Evolutionary conservation across 2,329 filamentous ascomycete species (phyloP).

Genomic region (Aspergillus ustus): DNA sequence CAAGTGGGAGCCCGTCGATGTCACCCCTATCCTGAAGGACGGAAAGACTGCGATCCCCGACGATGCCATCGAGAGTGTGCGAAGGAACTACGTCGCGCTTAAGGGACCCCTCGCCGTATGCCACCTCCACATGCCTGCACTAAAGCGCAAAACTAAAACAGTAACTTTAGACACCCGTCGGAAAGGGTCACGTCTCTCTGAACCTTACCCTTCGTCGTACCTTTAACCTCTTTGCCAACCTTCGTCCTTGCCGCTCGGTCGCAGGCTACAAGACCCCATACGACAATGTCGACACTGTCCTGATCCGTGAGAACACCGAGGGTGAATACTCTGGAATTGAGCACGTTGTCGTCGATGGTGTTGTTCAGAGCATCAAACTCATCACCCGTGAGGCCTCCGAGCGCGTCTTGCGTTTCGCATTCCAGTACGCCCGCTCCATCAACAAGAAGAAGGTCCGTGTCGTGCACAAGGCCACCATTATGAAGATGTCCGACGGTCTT

Average conservation of each 20-base stretch:
- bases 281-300: constrained; percentile 92
- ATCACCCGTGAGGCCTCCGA: constrained; percentile 95
- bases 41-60: constrained; percentile 95
- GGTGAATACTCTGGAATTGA: constrained; percentile 99
- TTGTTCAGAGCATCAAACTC: constrained; percentile 99
- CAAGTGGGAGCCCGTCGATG: constrained; percentile 96
- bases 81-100: constrained; percentile 93
- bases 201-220: constrained; percentile 98
- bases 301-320: constrained; percentile 99
- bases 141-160: constrained; percentile 31
- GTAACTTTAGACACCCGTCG: constrained; percentile 75
- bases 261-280: constrained; percentile 98
- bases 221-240: constrained; percentile 99
- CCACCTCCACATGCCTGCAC: constrained; percentile 24
- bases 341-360: constrained; percentile 95
- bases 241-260: constrained; percentile 96
- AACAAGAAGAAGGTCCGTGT: constrained; percentile 96
- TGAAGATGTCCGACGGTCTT: constrained; percentile 99
- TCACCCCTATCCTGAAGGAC: constrained; percentile 89
- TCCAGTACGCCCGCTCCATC: constrained; percentile 94
- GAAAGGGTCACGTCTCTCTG: constrained; percentile 98
- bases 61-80: constrained; percentile 89
- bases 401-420: constrained; percentile 94
- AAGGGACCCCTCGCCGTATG: constrained; percentile 95
- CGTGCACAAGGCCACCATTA: constrained; percentile 99